Base-by-base conservation (phyloP, 2,329 filamentous ascomycete genomes). In the Aspergillus clavatus region DNA sequence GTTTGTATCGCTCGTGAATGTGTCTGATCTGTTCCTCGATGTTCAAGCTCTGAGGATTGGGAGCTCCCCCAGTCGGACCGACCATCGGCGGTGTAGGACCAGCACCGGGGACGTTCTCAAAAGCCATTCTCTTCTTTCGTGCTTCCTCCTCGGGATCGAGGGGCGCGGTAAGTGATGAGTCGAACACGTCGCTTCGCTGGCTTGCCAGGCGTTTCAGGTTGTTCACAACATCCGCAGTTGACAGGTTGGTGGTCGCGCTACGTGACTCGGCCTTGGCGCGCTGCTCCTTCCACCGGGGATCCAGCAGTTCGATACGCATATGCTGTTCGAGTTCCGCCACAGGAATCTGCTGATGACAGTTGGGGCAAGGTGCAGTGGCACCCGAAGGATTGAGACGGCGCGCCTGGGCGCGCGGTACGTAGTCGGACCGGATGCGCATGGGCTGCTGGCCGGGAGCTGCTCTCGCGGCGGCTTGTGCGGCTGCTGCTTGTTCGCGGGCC, bases 211-310 rank as follows among this genome's bases (percentile, higher is more conserved):
- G 84, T 74, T 97, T 97, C 52, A 97, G 79, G 64, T 97, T 96
- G 66, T 89, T 90, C 41, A 89, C 90, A 37, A 95, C 89, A 57
- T 97, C 91, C 26, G 79, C 81, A 3, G 88, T 91, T 1, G 86
- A 87, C 7, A 95, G 72, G 58, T 95, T 96, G 7, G 89, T 94
- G 0, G 87, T 90, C 1, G 87, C 81, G 53, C 86, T 88, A 51
- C 91, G 84, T 10, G 86, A 82, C 37, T 95, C 89, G 12, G 87
- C 83, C 66, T 95, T 95, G 46, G 87, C 86, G 56, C 89, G 89
- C 66, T 97, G 90, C 64, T 96, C 90, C 66, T 95, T 95, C 90
- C 91, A 97, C 47, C 86, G 81, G 0, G 91, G 91, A 64, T 97
- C 91, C 47, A 96, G 79, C 38, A 96, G 78, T 70, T 97, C 91